phyloP scores from a whole-genome alignment of 2,329 filamentous ascomycete genomes.

The Pseudocercospora fuligena region DNA sequence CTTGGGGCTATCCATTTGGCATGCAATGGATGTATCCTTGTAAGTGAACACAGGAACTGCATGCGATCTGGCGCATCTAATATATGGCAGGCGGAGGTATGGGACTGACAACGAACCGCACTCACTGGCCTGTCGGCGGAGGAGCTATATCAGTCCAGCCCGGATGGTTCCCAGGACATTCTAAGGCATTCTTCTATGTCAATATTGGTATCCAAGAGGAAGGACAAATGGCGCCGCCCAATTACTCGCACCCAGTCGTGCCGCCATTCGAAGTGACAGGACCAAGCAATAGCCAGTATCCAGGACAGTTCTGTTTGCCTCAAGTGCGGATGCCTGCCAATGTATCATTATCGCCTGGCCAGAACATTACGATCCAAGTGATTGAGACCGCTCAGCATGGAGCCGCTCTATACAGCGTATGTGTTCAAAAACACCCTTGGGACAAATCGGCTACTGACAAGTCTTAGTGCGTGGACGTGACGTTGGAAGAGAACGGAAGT shows the following conservation, averaged over 20 bases:
- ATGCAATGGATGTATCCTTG: constrained; percentile 97
- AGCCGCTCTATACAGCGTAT: constrained; percentile 78
- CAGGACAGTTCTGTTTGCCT: constrained; percentile 82
- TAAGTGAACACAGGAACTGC: constrained; percentile 55
- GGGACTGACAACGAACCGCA: constrained; percentile 76
- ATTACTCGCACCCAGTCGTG: constrained; percentile 86
- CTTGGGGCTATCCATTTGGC: constrained; percentile 66
- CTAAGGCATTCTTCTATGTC: constrained; percentile 81
- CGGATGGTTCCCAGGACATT: constrained; percentile 93
- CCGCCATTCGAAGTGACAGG: constrained; percentile 81
- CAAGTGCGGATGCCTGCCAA: constrained; percentile 83
- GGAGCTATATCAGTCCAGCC: constrained; percentile 91
- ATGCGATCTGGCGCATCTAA: constrained; percentile 15
- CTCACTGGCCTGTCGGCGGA: constrained; percentile 86
- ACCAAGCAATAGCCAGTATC: constrained; percentile 78
- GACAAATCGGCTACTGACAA: constrained; percentile 9
- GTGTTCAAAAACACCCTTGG: constrained; percentile 39
- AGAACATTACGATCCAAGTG: constrained; percentile 87
- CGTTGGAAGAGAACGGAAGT: constrained; percentile 71
- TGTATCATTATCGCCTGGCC: constrained; percentile 72
- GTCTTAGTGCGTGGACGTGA: constrained; percentile 87
- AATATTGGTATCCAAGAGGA: constrained; percentile 76
- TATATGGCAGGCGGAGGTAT: constrained; percentile 76
- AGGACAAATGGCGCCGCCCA: constrained; percentile 64
- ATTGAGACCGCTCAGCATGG: constrained; percentile 84